phyloP scores from a whole-genome alignment of 2,329 filamentous ascomycete species.

The Davidsoniella eucalypti region DNA sequence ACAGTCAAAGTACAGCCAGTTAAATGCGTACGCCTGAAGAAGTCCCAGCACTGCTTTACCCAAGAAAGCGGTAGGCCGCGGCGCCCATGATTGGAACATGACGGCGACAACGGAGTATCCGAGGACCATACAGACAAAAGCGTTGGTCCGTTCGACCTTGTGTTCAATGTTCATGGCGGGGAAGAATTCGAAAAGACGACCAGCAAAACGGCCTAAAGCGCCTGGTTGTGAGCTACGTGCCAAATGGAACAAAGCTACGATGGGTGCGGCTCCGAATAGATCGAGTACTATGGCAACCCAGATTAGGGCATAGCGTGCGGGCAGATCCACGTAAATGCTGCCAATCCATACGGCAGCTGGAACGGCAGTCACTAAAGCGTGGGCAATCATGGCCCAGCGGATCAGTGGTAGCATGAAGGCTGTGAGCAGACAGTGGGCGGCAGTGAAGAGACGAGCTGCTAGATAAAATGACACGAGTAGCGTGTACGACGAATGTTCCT shows the following conservation, averaged over 20 bases:
- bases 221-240: too few species aligned
- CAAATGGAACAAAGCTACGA: too few species aligned
- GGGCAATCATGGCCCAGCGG: slow-evolving; percentile 34
- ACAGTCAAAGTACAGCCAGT: slow-evolving; percentile 49
- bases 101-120: slow-evolving; percentile 47
- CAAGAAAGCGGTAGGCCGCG: slow-evolving; percentile 41
- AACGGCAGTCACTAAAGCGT: slow-evolving; percentile 27
- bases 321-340: slow-evolving; percentile 39
- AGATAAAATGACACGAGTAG: slow-evolving; percentile 46
- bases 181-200: slow-evolving; percentile 37
- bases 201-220: slow-evolving; percentile 13
- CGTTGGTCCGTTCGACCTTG: slow-evolving; percentile 45
- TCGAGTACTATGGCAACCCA: slow-evolving; percentile 4
- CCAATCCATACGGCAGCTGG: slow-evolving; percentile 41
- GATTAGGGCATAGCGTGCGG: slow-evolving; percentile 28
- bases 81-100: slow-evolving; percentile 38
- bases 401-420: slow-evolving; percentile 36
- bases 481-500: slow-evolving; percentile 29
- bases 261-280: background rate
- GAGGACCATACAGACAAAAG: slow-evolving; percentile 48
- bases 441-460: slow-evolving; percentile 36
- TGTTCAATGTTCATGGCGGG: slow-evolving; percentile 51
- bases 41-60: slow-evolving; percentile 45
- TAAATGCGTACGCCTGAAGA: slow-evolving; percentile 40
- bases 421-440: slow-evolving; percentile 30